These are phyloP conservation scores for Daucus carota DNA, from an alignment of 129 eudicot genomes.

Conservation along the genomic window DNA sequence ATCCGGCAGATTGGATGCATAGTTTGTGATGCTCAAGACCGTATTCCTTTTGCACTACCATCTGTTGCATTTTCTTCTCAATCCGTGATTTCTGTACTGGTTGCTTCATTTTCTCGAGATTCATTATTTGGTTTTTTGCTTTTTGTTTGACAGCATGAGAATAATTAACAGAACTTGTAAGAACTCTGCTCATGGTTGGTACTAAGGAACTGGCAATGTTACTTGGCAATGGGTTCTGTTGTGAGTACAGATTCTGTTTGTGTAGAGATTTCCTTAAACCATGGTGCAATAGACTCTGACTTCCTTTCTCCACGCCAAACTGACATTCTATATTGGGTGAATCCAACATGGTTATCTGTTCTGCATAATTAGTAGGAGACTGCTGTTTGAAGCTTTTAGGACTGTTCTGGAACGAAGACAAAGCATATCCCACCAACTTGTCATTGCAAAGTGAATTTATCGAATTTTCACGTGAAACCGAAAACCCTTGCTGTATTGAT, in stretches of 20 bases:
- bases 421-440: neutral
- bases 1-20: constrained; percentile 2
- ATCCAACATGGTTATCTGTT: neutral
- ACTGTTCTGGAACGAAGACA: neutral
- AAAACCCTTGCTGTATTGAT: neutral
- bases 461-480: neutral
- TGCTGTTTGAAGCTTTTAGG: constrained; percentile 2
- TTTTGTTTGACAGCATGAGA: neutral
- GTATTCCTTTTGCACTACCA: neutral
- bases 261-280: neutral
- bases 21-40: neutral
- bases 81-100: neutral
- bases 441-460: neutral
- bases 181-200: neutral
- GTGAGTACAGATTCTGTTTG: neutral
- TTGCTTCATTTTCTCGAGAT: neutral
- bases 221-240: neutral
- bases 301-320: neutral
- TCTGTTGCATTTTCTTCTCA: constrained; percentile 16
- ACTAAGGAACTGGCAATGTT: neutral
- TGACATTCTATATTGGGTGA: neutral
- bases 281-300: neutral
- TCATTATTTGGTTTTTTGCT: neutral
- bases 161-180: neutral
- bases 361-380: neutral